These are phyloP conservation scores for Plasmodium vivax DNA, from an alignment of 169 alveolate genomes.

Conservation along the genomic window DNA sequence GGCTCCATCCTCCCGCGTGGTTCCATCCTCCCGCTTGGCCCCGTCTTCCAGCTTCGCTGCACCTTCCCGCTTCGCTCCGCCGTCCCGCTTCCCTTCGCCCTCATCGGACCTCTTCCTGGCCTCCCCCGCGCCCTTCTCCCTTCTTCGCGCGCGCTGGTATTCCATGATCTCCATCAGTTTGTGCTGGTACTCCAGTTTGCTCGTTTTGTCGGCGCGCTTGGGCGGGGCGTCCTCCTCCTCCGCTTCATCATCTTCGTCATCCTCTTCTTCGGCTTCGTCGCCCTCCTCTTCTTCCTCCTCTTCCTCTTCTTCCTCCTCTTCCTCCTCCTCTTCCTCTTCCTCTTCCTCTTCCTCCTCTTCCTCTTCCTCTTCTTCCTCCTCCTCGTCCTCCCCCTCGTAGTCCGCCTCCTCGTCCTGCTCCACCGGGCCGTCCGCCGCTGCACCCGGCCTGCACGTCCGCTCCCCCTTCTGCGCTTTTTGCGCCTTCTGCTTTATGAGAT, in stretches of 20 bases:
- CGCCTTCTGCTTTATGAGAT: constrained; percentile 38
- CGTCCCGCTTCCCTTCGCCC: neutral
- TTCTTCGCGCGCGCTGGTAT: neutral
- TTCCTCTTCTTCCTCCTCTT: neutral
- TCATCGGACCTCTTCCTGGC: neutral
- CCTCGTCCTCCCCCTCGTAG: neutral
- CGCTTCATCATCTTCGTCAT: neutral
- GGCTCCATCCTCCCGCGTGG: neutral
- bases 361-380: neutral
- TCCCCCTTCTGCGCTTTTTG: neutral
- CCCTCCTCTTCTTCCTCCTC: neutral
- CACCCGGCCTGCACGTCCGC: neutral
- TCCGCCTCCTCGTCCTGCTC: constrained; percentile 58
- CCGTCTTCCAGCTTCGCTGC: neutral
- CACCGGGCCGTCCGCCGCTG: neutral
- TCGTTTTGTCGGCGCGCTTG: neutral
- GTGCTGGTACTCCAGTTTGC: neutral
- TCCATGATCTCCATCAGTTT: constrained; percentile 6
- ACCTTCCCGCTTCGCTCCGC: neutral
- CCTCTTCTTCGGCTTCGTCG: neutral
- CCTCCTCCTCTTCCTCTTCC: neutral
- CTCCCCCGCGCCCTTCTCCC: neutral
- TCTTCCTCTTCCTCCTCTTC: neutral
- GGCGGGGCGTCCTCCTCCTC: neutral
- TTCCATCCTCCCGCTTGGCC: neutral